phyloP scores from a whole-genome alignment of 805 yeast species.

The Jamesozyma spencerorum region DNA sequence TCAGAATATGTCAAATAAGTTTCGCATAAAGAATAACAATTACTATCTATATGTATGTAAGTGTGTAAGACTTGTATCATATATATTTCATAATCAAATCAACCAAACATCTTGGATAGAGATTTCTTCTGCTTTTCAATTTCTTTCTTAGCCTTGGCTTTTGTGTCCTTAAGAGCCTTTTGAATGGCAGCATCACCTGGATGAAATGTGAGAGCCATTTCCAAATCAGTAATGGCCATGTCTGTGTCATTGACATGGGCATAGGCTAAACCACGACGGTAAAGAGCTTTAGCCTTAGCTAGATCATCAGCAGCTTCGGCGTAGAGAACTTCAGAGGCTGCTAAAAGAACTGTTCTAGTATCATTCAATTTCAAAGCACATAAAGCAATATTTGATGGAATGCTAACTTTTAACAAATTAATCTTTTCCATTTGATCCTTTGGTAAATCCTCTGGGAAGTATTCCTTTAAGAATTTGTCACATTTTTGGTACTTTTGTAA shows the following conservation, averaged over 20 bases:
- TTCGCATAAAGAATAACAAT: too few species aligned
- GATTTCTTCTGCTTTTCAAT: constrained; percentile 65
- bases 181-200: constrained; percentile 67
- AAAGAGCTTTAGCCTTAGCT: constrained; percentile 74
- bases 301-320: constrained; percentile 49
- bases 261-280: constrained; percentile 76
- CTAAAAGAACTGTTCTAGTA: constrained; percentile 44
- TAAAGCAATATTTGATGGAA: constrained; percentile 64
- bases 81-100: background rate
- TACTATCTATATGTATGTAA: too few species aligned
- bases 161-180: constrained; percentile 55
- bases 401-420: constrained; percentile 49
- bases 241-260: constrained; percentile 56
- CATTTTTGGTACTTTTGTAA: constrained; percentile 67
- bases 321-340: constrained; percentile 60
- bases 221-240: constrained; percentile 55
- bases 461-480: constrained; percentile 56
- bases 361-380: constrained; percentile 57
- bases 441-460: constrained; percentile 48
- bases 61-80: too few species aligned
- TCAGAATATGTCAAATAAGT: too few species aligned
- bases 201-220: constrained; percentile 51
- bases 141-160: constrained; percentile 41
- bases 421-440: constrained; percentile 44
- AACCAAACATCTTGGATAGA: constrained; percentile 54